Evolutionary conservation across 306 rosid genomes (phyloP).

Genomic region (Corylus avellana): DNA sequence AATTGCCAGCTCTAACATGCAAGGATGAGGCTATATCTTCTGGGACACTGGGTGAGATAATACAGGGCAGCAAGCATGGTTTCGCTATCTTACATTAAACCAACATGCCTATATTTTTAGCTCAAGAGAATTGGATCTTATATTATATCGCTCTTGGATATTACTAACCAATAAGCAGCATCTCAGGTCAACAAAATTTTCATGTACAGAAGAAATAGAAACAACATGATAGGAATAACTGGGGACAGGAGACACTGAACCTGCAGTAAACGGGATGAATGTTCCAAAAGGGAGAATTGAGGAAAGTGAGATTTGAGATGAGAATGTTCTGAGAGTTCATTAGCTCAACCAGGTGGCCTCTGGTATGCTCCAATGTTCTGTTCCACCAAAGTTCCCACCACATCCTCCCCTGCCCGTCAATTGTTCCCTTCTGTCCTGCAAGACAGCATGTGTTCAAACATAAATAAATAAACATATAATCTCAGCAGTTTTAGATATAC

Average conservation of each 20-base stretch:
- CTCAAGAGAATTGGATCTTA: too few relatives aligned
- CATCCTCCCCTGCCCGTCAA: conserved; percentile 91
- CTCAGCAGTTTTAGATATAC: neutral
- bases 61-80: too few relatives aligned
- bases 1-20: too few relatives aligned
- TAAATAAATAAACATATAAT: neutral
- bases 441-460: neutral
- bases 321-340: conserved; percentile 74
- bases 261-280: conserved; percentile 96
- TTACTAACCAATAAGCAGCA: neutral
- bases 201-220: neutral
- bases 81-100: too few relatives aligned
- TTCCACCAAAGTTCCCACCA: conserved; percentile 99
- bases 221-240: conserved; percentile 4
- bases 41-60: neutral
- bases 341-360: conserved; percentile 95
- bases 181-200: too few relatives aligned
- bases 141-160: neutral
- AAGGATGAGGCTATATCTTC: neutral
- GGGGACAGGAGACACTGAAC: conserved; percentile 32
- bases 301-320: conserved; percentile 82
- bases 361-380: conserved; percentile 77
- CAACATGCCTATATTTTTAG: too few relatives aligned
- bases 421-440: conserved; percentile 85
- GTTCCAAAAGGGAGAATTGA: conserved; percentile 96